A percentile compares a stretch with the other conserved stretches of the same genome.
Evolutionary conservation across 2,329 filamentous ascomycete species (phyloP).

Genomic region (Talaromyces sp.): DNA sequence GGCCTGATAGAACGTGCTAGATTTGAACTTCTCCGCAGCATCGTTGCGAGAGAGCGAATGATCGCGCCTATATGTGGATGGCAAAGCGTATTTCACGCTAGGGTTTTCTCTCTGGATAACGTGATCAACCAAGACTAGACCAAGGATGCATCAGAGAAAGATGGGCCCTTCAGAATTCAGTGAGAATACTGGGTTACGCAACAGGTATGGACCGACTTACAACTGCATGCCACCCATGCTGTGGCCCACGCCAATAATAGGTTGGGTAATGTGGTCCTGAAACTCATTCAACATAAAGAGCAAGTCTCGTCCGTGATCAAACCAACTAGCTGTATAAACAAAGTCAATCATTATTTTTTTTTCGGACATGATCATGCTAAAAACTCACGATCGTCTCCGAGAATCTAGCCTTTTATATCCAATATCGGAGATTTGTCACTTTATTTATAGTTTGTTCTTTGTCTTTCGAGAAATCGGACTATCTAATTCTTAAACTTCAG

Average conservation of each 20-base stretch:
- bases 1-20: conserved; percentile 7
- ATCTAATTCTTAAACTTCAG: too few relatives aligned
- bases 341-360: not conserved
- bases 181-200: too few relatives aligned
- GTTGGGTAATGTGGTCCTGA: conserved; percentile 34
- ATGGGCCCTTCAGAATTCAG: not conserved
- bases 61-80: not conserved
- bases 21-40: not conserved
- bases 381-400: conserved; percentile 60
- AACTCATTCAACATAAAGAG: conserved; percentile 47
- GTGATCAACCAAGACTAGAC: not conserved
- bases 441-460: too few relatives aligned
- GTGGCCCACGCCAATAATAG: conserved; percentile 75
- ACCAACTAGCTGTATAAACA: conserved; percentile 57
- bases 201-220: conserved; percentile 3
- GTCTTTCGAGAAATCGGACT: too few relatives aligned
- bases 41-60: not conserved
- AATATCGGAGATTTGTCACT: too few relatives aligned
- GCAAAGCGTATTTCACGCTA: too few relatives aligned
- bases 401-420: conserved; percentile 23
- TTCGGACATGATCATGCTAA: not conserved
- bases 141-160: conserved; percentile 3
- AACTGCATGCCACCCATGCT: conserved; percentile 73
- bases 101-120: not conserved
- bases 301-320: conserved; percentile 73